Percentiles rank a stretch among this genome's conserved stretches.
phyloP scores from a whole-genome alignment of 2,329 filamentous ascomycete genomes.

The Sclerotinia spermophila region DNA sequence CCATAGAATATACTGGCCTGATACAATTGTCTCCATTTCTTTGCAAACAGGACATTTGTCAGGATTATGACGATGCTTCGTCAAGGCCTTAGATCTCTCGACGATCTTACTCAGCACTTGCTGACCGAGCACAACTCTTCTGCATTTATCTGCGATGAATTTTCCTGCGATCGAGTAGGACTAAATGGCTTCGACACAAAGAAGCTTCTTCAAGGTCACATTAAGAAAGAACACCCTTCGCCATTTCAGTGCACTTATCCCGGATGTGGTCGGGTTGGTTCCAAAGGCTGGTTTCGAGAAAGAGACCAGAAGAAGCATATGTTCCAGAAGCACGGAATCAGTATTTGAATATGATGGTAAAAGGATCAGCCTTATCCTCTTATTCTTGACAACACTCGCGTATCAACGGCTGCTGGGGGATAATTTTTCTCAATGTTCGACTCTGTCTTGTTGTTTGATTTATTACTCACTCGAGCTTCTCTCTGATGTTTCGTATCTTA shows the following conservation, averaged over 20 bases:
- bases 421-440: background rate
- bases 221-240: constrained; percentile 24
- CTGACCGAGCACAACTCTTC: background rate
- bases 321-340: background rate
- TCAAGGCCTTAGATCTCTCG: background rate
- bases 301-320: constrained; percentile 26
- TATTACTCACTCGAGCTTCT: background rate
- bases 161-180: constrained; percentile 1
- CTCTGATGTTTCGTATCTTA: background rate
- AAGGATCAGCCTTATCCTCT: too few species aligned
- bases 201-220: constrained; percentile 19
- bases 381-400: too few species aligned
- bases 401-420: background rate
- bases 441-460: too few species aligned
- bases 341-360: background rate
- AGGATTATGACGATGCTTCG: rapidly evolving
- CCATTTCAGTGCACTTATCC: constrained; percentile 22
- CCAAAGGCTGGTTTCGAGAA: constrained; percentile 25
- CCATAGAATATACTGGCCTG: rapidly evolving
- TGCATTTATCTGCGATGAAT: background rate
- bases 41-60: background rate
- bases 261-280: constrained; percentile 24
- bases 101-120: constrained; percentile 2
- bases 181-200: constrained; percentile 9
- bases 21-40: background rate